Percentiles rank a stretch among this genome's conserved stretches.
These are phyloP conservation scores for Scedosporium aurantiacum DNA, from an alignment of 2,329 filamentous ascomycete genomes.

Conservation along the genomic window DNA sequence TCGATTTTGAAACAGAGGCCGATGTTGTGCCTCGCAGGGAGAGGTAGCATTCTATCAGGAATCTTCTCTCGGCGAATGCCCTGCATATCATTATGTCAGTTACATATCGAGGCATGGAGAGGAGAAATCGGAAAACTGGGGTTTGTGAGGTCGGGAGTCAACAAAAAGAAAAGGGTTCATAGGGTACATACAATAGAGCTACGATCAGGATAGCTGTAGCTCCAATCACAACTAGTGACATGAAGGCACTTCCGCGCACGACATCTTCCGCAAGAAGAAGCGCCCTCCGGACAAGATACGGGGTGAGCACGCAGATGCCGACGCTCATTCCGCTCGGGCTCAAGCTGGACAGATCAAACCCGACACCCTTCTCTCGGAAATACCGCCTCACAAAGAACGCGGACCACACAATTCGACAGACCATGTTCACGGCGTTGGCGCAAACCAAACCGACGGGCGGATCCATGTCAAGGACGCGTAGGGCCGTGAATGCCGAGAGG, in stretches of 20 bases:
- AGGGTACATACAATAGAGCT: constrained; percentile 46
- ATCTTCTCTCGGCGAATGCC: constrained; percentile 40
- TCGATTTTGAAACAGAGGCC: constrained; percentile 16
- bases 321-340: constrained; percentile 32
- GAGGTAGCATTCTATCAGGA: constrained; percentile 39
- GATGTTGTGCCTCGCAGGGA: constrained; percentile 22
- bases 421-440: constrained; percentile 87
- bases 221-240: constrained; percentile 34
- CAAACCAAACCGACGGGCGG: constrained; percentile 65
- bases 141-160: no score
- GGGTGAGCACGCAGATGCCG: constrained; percentile 31
- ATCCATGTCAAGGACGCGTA: constrained; percentile 58
- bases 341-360: constrained; percentile 29
- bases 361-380: constrained; percentile 36
- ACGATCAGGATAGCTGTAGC: constrained; percentile 40
- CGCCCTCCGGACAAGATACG: constrained; percentile 24
- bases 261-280: not conserved
- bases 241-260: constrained; percentile 1
- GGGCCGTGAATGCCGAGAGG: constrained; percentile 60
- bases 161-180: not conserved
- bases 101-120: not conserved
- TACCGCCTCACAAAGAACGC: constrained; percentile 57
- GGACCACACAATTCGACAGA: constrained; percentile 74
- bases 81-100: constrained; percentile 22
- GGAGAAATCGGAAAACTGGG: not conserved